Base-by-base conservation (phyloP, 2,329 filamentous ascomycete species). In the Penicillium sp. region DNA sequence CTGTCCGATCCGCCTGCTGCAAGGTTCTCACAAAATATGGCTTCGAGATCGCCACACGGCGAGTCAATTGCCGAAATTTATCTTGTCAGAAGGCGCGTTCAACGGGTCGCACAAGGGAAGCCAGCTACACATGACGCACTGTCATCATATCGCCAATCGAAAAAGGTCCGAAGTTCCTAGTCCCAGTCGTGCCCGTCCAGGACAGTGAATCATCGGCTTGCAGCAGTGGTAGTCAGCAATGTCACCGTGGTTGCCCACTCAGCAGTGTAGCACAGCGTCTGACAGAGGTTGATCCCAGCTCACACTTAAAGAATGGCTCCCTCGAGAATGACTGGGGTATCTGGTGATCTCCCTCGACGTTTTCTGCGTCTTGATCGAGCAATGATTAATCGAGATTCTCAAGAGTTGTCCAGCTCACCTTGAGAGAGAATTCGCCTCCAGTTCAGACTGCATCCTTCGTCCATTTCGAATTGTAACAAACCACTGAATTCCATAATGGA, bases 191-290 rank as follows among this genome's bases (percentile, higher is more conserved):
- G 35, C 35, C 35, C 18, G 9, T 40, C 22, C 14, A 31, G 19
- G 31, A 24, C 40, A 13, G 41, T 47, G 39, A 33, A 53, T 53
- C 47, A 22, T 27, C 37, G 16, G 22, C 18, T 14, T 14, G 19
- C 46, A 56, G 55, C 19, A 33, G 51, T n/a, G 37, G 41, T 57
- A 63, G 61, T 63, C 61, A 63, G 59, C 61, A 58, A 35, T 35
- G 51, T 54, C 51, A 58, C 27, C 50, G 36, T 39, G 36, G 35
- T 10, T 35, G 33, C 10, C 18, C n/a, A 49, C 27, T 35, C 10
- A 49, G 4, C 22, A 3, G 22, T 22, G 22, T 22, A 22, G 46
- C n/a, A 19, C 2, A 3, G n/a, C n/a, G 6, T 19, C 3, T 49
- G 46, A 31, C 11, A 6, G 4, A 13, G n/a, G 27, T 2, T 33